Evolutionary conservation across 192 early-diverging fungal genomes (phyloP).

Genomic region (Backusella mclennaniae): DNA sequence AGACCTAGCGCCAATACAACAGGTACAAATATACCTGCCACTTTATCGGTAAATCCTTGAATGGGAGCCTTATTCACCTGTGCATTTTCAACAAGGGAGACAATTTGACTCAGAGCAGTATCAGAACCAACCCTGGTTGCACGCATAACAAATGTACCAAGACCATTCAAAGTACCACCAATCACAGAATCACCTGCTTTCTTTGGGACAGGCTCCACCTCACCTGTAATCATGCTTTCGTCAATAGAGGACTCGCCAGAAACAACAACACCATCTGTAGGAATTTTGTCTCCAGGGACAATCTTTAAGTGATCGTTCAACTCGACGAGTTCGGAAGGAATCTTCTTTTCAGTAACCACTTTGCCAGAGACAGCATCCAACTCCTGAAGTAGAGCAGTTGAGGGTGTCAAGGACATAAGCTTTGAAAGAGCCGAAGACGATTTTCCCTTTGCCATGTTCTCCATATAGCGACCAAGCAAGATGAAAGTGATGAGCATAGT

Average conservation of each 20-base stretch:
- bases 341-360: conserved; percentile 61
- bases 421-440: conserved; percentile 86
- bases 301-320: conserved; percentile 82
- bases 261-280: conserved; percentile 81
- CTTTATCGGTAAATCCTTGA: conserved; percentile 86
- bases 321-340: conserved; percentile 86
- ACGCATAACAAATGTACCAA: conserved; percentile 80
- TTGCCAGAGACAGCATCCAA: conserved; percentile 45
- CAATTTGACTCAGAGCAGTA: conserved; percentile 88
- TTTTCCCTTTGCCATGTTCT: conserved; percentile 94
- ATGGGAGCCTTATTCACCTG: conserved; percentile 95
- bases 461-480: conserved; percentile 86
- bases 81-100: conserved; percentile 87
- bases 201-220: conserved; percentile 82
- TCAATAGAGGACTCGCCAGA: conserved; percentile 79
- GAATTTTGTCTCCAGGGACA: conserved; percentile 90
- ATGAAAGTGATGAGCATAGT: conserved; percentile 93
- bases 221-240: conserved; percentile 95
- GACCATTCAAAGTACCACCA: conserved; percentile 90
- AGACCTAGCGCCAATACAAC: conserved; percentile 71
- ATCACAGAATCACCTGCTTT: conserved; percentile 62
- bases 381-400: conserved; percentile 59
- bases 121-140: conserved; percentile 86
- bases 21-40: conserved; percentile 93
- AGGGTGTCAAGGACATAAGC: conserved; percentile 87